Percentiles rank a stretch among this genome's conserved stretches.
Evolutionary conservation across 1,284 basidiomycete genomes (phyloP).

Genomic region (Violaceomyces palustris): DNA sequence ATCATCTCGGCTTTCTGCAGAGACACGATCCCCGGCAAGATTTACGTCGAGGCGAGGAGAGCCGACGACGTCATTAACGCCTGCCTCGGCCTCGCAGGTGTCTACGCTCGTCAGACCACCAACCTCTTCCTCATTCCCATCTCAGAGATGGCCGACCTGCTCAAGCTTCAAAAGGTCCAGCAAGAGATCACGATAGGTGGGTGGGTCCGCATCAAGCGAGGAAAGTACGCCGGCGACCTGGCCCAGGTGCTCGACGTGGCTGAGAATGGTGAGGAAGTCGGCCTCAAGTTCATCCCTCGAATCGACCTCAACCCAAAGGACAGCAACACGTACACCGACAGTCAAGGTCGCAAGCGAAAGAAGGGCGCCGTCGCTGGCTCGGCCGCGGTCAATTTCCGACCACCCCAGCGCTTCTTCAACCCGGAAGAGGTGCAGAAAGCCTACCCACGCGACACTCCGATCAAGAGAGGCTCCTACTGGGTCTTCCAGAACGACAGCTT

Average conservation of each 20-base stretch:
- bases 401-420: slow-evolving; percentile 88
- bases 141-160: slow-evolving; percentile 93
- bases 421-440: slow-evolving; percentile 85
- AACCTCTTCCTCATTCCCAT: slow-evolving; percentile 85
- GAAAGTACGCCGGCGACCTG: slow-evolving; percentile 88
- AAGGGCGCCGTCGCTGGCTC: slow-evolving; percentile 41
- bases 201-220: slow-evolving; percentile 92
- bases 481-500: slow-evolving; percentile 86
- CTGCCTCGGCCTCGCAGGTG: slow-evolving; percentile 82
- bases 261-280: slow-evolving; percentile 89
- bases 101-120: slow-evolving; percentile 62
- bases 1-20: slow-evolving; percentile 92
- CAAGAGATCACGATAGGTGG: slow-evolving; percentile 76
- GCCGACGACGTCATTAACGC: slow-evolving; percentile 81
- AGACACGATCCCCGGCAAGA: slow-evolving; percentile 87
- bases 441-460: slow-evolving; percentile 67
- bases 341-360: slow-evolving; percentile 51
- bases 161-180: slow-evolving; percentile 93
- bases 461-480: slow-evolving; percentile 34
- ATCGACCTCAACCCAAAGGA: slow-evolving; percentile 73
- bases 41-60: slow-evolving; percentile 89
- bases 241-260: slow-evolving; percentile 91
- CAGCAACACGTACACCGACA: slow-evolving; percentile 53
- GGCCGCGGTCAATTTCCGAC: slow-evolving; percentile 61
- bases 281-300: slow-evolving; percentile 88